Conservation (phyloP, 75 land plant species). For the Selaginella moellendorffii region DNA sequence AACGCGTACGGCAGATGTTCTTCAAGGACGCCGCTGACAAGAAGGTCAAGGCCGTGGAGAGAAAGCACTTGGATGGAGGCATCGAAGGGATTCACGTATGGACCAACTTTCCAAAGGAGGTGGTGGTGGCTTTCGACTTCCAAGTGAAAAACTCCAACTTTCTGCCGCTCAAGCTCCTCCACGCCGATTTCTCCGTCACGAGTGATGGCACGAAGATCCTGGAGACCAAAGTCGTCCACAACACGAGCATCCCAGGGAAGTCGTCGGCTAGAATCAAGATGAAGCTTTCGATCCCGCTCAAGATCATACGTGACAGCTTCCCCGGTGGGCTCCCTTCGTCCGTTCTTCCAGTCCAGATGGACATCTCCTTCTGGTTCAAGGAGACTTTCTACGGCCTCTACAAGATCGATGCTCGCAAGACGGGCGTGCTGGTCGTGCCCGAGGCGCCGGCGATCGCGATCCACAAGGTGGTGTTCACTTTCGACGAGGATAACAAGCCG, state of each 20-base stretch:
- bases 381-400: constrained; percentile 2
- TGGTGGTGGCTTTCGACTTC: background rate
- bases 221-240: background rate
- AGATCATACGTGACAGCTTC: background rate
- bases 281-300: background rate
- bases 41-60: background rate
- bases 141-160: background rate
- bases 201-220: background rate
- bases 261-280: background rate
- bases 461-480: background rate
- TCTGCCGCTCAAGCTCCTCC: background rate
- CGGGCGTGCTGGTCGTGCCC: background rate
- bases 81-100: background rate
- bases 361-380: constrained; percentile 1
- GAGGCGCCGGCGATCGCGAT: background rate
- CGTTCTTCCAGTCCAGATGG: background rate
- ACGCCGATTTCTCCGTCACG: background rate
- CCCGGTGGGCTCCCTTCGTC: background rate
- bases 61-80: background rate
- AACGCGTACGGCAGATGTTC: background rate
- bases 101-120: background rate
- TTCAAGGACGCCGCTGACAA: background rate
- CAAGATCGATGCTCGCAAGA: background rate
- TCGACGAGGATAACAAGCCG: constrained; percentile 4
- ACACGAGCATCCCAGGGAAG: background rate